Evolutionary conservation across 108 stramenopile species (phyloP), one percentile per base, ranked within the genome.

Genomic region (Cyclotella choctawhatcheeana): DNA sequence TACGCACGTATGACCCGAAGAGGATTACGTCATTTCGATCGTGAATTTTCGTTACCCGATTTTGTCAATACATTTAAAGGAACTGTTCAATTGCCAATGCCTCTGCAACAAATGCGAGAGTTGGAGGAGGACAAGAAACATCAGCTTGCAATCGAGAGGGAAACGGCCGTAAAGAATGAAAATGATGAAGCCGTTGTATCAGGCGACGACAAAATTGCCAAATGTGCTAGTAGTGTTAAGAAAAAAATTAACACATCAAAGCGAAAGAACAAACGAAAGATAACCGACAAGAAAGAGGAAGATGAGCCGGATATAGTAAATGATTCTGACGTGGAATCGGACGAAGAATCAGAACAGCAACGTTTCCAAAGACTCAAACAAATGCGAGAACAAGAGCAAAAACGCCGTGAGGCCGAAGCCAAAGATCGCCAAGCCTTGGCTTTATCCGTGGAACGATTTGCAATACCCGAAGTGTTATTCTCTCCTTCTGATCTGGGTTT

Each of bases 391-490:
- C 83, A 84, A 65, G 88, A 90, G 69, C 86, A 90, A 53, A 84
- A 76, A 40, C 79, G 82, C 40, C 77, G 81, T 16, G 76, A 80
- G 52, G 69, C 81, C 34, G 70, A 82, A 51, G 84, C 89, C 26
- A 78, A 62, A 10, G 93, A 94, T 69, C 84, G 87, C 12, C 94
- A 95, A 77, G 83, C 88, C 10, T 59, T 97, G 20, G 62, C 70
- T 18, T 59, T 97, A 26, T 94, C 93, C 12, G 89, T 89, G 22
- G 98, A 98, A 75, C 82, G 98, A 12, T 97, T 98, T 76, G 76
- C 87, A 44, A 82, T 97, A 25, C 98, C 97, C 0, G 98, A 98
- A 84, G 80, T 96, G 1, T 67, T 98, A 29, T 98, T 97, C 79
- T 87, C 88, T 26, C 98, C 98, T 13, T 85, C 88, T 0, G 96